phyloP scores from a whole-genome alignment of 495 filamentous ascomycete species.

The Aspergillus saccharolyticus region DNA sequence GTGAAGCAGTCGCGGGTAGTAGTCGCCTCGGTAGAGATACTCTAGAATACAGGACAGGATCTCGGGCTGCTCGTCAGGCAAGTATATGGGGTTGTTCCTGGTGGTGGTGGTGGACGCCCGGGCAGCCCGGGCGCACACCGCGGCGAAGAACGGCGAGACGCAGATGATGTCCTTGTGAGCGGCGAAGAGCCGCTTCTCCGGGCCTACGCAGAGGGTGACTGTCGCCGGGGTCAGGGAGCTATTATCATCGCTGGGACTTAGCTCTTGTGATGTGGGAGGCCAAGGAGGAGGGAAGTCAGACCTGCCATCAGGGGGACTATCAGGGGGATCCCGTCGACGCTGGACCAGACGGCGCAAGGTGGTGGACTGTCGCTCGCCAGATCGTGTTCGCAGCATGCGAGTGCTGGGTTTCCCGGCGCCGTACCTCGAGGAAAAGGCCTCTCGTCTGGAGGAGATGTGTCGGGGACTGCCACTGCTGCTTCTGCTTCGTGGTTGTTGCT shows the following conservation, averaged over 20 bases:
- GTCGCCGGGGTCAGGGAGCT: constrained; percentile 65
- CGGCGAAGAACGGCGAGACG: constrained; percentile 70
- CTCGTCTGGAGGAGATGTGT: constrained; percentile 34
- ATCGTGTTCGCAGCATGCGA: constrained; percentile 27
- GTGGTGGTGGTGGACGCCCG: constrained; percentile 1
- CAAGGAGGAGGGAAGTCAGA: constrained; percentile 9
- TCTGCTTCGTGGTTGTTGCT: not conserved
- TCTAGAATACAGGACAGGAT: constrained; percentile 88
- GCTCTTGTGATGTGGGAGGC: not conserved
- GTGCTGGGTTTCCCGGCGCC: constrained; percentile 39
- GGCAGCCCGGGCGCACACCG: constrained; percentile 20
- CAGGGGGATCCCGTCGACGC: constrained; percentile 21
- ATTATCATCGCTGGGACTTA: constrained; percentile 7
- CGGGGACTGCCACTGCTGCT: constrained; percentile 2
- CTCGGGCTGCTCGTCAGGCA: constrained; percentile 83
- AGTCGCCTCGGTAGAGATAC: constrained; percentile 92
- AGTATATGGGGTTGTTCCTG: constrained; percentile 53
- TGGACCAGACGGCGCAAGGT: constrained; percentile 18
- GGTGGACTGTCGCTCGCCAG: constrained; percentile 24
- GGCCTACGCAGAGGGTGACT: constrained; percentile 74
- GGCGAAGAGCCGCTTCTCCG: constrained; percentile 77
- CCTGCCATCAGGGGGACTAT: constrained; percentile 36
- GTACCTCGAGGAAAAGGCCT: constrained; percentile 42
- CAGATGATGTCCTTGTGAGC: constrained; percentile 82
- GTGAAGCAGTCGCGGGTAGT: constrained; percentile 71